Evolutionary conservation across 2,329 filamentous ascomycete species (phyloP).

Genomic region (Monilinia laxa): DNA sequence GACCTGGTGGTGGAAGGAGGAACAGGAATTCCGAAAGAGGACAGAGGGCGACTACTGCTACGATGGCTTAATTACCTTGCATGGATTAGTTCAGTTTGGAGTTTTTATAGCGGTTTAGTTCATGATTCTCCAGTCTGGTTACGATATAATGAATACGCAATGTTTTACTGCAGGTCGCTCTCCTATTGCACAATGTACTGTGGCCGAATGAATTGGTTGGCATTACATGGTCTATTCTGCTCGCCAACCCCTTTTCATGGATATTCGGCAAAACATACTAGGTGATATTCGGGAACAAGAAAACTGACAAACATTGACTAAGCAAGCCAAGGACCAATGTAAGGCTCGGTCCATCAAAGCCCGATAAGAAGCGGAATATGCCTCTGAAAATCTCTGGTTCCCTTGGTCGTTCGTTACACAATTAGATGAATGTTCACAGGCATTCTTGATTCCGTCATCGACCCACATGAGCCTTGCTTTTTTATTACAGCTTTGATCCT

Average conservation of each 20-base stretch:
- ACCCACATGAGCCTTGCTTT: constrained; percentile 3
- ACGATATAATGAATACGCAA: constrained; percentile 21
- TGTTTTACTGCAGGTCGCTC: constrained; percentile 2
- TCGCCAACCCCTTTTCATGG: not conserved
- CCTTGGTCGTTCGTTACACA: too few relatives aligned
- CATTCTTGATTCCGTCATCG: not conserved
- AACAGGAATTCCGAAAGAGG: constrained; percentile 32
- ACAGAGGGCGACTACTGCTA: constrained; percentile 32
- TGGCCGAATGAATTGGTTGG: not conserved
- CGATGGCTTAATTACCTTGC: constrained; percentile 21
- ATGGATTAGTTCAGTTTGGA: constrained; percentile 1
- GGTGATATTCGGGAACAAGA: too few relatives aligned
- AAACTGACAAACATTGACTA: not conserved
- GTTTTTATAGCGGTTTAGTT: constrained; percentile 5
- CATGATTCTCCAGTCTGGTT: constrained; percentile 2
- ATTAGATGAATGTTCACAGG: not conserved
- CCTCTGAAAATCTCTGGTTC: not conserved
- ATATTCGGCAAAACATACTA: not conserved
- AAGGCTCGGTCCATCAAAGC: not conserved
- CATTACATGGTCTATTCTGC: not conserved
- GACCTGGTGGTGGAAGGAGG: constrained; percentile 39
- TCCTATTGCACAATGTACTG: not conserved
- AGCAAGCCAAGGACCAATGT: not conserved
- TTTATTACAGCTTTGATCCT: not conserved
- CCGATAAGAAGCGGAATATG: not conserved